Evolutionary conservation across 768 basidiomycete genomes (phyloP), one percentile per base, ranked within the genome.

Genomic region (Lepiota subincarnata): DNA sequence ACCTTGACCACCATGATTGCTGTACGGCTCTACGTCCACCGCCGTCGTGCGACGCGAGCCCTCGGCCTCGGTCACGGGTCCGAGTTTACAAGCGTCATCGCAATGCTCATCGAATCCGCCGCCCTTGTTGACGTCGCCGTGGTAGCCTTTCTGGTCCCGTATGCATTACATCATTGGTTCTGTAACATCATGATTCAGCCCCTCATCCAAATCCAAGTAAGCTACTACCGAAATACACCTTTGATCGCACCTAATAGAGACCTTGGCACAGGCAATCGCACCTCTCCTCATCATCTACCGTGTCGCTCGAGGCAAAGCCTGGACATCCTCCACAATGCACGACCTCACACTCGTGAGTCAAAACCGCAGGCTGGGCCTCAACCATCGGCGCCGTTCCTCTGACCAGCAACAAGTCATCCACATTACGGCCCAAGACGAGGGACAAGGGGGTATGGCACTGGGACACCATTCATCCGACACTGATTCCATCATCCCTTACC

Each of bases 261-360:
- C 18, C 6, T 31, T 11, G 7, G 10, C 31, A 11, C 40, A 59
- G 61, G 57, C 42, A 13, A 57, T 62, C 31, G 59, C 61, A 12
- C 57, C 59, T 12, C 45, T 62, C 4, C 55, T 62, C 11, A 62
- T 60, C 22, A 54, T 62, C 19, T 58, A 60, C 31, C 61, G 59
- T 6, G 57, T 62, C 36, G 55, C 55, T 22, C 59, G 58, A 55
- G 61, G 55, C 35, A 58, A 60, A 46, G 60, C 60, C 2, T 59
- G 54, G 57, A 24, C 49, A 14, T 45, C 38, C 26, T 42, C 40
- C 10, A 20, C 40, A 5, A 18, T 31, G 41, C 50, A 20, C 40
- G 20, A 36, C 38, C 28, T 8, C 16, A 34, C 40, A 22, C 41
- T n/a, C n/a, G n/a, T n/a, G n/a, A n/a, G 41, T 19, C 40, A 43